Base-by-base conservation (phyloP, 495 filamentous ascomycete genomes). In the Thermothielavioides terrestris region DNA sequence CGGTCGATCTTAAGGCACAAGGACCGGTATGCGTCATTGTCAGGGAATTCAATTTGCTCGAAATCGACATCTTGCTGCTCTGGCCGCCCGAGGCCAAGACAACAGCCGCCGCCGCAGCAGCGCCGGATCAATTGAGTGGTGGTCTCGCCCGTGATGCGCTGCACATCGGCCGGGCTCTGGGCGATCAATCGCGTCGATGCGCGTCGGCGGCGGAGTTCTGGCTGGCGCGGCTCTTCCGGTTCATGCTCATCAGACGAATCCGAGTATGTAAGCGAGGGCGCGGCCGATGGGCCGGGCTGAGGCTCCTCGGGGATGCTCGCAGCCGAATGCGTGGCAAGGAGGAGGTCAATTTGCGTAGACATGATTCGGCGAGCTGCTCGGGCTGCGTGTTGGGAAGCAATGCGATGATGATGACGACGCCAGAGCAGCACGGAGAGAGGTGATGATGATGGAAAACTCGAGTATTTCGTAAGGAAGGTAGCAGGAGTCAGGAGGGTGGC, bases 21-120 rank as follows among this genome's bases (percentile, higher is more conserved):
- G 49, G 81, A 85, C 42, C 79, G 76, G 64, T 84, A 98, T 5
- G 92, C 92, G 52, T 84, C 77, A 61, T 95, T 95, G 64, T 87
- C 78, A 2, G 89, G 87, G n/a, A 85, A 71, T 43, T 78, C 72
- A n/a, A 81, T 62, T 37, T 66, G 68, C 46, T 81, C 77, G 37
- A 77, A 80, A 37, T 76, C 67, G 36, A 77, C 62, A 20, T 66
- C 69, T 36, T 77, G 67, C 6, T 71, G 75, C 53, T 74, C 74
- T 56, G 81, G 61, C 28, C 77, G 31, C 7, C 50, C 75, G 42
- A 83, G 71, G 44, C 81, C 74, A 58, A 88, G 77, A 64, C 90
- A 96, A 69, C 94, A 96, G 35, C 91, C 90, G 43, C 91, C 89
- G 27, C 92, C 92, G 63, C 92, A 98, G 72, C 94, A 98, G 70